Percentiles rank a stretch among this genome's conserved stretches.
These are phyloP conservation scores for Colletotrichum abscissum DNA, from an alignment of 2,329 filamentous ascomycete species.

Conservation along the genomic window DNA sequence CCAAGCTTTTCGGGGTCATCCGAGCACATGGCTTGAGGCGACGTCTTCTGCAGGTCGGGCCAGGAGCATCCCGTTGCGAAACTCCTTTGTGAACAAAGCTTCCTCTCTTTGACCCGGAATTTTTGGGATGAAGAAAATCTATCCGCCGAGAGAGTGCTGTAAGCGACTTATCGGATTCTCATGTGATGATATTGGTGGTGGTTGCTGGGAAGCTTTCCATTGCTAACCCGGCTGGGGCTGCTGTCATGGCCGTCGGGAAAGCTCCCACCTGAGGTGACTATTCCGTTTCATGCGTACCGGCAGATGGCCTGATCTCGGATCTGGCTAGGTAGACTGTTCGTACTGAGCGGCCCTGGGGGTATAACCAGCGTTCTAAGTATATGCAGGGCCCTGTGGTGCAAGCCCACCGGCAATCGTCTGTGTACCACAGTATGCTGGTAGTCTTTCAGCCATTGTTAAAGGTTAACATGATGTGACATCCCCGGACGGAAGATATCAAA, in stretches of 20 bases:
- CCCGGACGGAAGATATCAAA: constrained; percentile 3
- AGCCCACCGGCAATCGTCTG: not conserved
- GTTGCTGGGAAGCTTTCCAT: not conserved
- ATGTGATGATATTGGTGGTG: not conserved
- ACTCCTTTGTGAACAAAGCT: not conserved
- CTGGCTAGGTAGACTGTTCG: not conserved
- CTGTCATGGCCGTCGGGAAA: not conserved
- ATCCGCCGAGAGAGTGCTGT: not conserved
- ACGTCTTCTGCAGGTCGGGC: not conserved
- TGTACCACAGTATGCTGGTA: not conserved
- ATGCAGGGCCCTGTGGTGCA: not conserved
- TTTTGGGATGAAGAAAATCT: constrained; percentile 7
- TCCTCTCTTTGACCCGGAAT: not conserved
- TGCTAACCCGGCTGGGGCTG: too few relatives aligned
- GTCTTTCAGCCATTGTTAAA: not conserved
- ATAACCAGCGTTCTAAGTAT: not conserved
- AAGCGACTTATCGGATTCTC: not conserved
- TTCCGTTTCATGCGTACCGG: constrained; percentile 12
- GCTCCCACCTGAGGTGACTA: not conserved
- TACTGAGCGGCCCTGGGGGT: not conserved
- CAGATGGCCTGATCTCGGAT: not conserved
- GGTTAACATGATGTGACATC: not conserved
- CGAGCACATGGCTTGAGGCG: not conserved
- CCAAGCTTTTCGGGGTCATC: constrained; percentile 10
- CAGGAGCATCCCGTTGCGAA: not conserved